Percentiles rank a stretch among this genome's conserved stretches.
Evolutionary conservation across 352 stramenopile genomes (phyloP).

Genomic region (Phytophthora crassamura): DNA sequence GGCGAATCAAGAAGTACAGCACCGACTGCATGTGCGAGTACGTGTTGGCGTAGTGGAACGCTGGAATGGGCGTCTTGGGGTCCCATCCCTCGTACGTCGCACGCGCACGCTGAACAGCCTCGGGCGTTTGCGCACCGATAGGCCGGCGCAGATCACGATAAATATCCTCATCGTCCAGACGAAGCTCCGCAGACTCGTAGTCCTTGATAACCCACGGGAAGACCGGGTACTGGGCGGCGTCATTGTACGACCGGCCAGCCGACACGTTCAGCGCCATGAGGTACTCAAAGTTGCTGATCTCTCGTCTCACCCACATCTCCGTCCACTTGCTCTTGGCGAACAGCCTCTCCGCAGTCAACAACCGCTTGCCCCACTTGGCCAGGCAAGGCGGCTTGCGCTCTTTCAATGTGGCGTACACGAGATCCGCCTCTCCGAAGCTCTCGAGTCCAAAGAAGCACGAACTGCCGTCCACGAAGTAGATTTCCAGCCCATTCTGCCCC

Average conservation of each 20-base stretch:
- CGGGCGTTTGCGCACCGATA: conserved; percentile 92
- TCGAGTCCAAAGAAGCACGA: conserved; percentile 83
- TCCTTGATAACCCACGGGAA: conserved; percentile 99
- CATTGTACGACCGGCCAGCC: conserved; percentile 96
- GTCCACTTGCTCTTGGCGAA: conserved; percentile 88
- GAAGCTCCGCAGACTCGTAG: conserved; percentile 94
- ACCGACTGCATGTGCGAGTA: conserved; percentile 79
- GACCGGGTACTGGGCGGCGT: conserved; percentile 98
- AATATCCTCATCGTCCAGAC: conserved; percentile 92
- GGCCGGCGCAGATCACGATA: conserved; percentile 98
- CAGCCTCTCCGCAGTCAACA: conserved; percentile 75
- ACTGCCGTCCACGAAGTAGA: conserved; percentile 89
- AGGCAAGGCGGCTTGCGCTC: conserved; percentile 86
- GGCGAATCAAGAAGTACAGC: conserved; percentile 75
- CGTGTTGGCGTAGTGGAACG: conserved; percentile 77
- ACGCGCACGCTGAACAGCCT: conserved; percentile 49
- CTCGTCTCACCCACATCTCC: conserved; percentile 85
- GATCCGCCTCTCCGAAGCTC: conserved; percentile 66
- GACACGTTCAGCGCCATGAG: conserved; percentile 96
- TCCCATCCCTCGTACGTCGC: conserved; percentile 56
- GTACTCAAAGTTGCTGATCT: conserved; percentile 96
- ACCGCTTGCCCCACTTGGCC: conserved; percentile 76
- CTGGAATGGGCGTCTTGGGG: conserved; percentile 57
- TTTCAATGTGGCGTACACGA: conserved; percentile 79
- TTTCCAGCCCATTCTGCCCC: conserved; percentile 71